These are phyloP conservation scores for Eutrema salsugineum DNA, from an alignment of 441 rosid genomes.

Conservation along the genomic window DNA sequence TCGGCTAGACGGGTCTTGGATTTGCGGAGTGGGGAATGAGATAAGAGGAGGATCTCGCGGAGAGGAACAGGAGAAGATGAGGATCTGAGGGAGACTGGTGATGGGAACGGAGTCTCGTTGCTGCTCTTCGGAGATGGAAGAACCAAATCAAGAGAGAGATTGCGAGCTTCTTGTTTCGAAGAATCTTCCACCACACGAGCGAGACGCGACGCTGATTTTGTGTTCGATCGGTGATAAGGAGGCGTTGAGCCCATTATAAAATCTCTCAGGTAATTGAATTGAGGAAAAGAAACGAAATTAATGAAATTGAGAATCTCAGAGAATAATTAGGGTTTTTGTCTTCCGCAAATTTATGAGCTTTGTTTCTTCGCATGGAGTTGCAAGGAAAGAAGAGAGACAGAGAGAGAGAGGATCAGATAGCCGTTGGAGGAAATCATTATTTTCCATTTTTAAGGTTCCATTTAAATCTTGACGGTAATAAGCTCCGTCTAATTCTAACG, in stretches of 20 bases:
- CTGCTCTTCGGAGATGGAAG: slow-evolving; percentile 45
- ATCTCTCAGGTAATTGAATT: too few species aligned
- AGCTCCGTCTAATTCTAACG: neutral
- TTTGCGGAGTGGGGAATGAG: slow-evolving; percentile 64
- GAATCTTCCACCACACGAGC: slow-evolving; percentile 36
- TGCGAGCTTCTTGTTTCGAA: slow-evolving; percentile 29
- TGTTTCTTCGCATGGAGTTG: neutral
- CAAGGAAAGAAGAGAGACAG: neutral
- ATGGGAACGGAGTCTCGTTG: slow-evolving; percentile 7
- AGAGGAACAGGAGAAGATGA: slow-evolving; percentile 43
- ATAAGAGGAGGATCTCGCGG: slow-evolving; percentile 59
- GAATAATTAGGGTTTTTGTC: neutral
- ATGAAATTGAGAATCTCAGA: neutral
- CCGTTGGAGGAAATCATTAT: neutral
- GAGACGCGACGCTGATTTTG: slow-evolving; percentile 71
- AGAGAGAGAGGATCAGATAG: slow-evolving; percentile 19
- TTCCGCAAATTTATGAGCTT: slow-evolving; percentile 4
- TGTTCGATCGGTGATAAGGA: slow-evolving; percentile 44
- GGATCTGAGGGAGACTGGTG: slow-evolving; percentile 29
- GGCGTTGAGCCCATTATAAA: slow-evolving; percentile 49
- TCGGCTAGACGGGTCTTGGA: slow-evolving; percentile 65
- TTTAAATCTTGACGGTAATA: neutral
- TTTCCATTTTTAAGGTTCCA: neutral
- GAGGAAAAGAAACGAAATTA: too few species aligned
- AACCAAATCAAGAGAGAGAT: slow-evolving; percentile 44